Evolutionary conservation across 257 asterid species (phyloP), one percentile per base, ranked within the genome.

Genomic region (Salvia splendens): DNA sequence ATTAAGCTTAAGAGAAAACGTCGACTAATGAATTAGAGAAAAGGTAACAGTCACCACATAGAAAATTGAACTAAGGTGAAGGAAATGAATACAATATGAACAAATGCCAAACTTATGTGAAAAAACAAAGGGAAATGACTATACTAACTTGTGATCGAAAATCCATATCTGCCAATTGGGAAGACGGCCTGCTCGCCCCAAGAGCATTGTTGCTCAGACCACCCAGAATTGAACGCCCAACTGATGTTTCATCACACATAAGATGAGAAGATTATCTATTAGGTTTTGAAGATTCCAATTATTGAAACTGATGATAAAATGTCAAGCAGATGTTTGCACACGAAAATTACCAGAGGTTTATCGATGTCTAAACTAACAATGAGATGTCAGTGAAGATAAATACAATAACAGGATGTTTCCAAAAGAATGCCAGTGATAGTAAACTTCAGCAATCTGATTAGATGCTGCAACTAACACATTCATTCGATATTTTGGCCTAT

Each of bases 191-290:
- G 74, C 75, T 35, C 41, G 78, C 80, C 48, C 82, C 81, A 45
- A 63, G 38, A 73, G 76, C 66, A 65, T 68, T 81, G 77, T 79
- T 81, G 77, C 66, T 67, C 57, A 86, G 83, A 54, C 86, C 87
- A 61, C 85, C 78, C 15, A 87, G 74, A 63, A 92, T 53, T 9
- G 96, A 89, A 43, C 86, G 81, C 38, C 97, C 90, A 70, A 67
- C 94, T 86, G 81, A 74, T 55, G 68, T 70, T 72, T 48, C 14
- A 16, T 47, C 58, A 47, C 28, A 78, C 5, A 70, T 36, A 64
- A 62, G 41, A 66, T 6, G 10, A 51, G 35, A 66, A 55, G 8
- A 64, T 61, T 52, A 73, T 73, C 63, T 8, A 64, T 17, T 11
- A 38, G 68, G 5, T 16, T 28, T 30, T 28, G 40, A 56, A 68